Evolutionary conservation across 352 stramenopile species (phyloP), one percentile per base, ranked within the genome.

Genomic region (Globisporangium abappressorium): DNA sequence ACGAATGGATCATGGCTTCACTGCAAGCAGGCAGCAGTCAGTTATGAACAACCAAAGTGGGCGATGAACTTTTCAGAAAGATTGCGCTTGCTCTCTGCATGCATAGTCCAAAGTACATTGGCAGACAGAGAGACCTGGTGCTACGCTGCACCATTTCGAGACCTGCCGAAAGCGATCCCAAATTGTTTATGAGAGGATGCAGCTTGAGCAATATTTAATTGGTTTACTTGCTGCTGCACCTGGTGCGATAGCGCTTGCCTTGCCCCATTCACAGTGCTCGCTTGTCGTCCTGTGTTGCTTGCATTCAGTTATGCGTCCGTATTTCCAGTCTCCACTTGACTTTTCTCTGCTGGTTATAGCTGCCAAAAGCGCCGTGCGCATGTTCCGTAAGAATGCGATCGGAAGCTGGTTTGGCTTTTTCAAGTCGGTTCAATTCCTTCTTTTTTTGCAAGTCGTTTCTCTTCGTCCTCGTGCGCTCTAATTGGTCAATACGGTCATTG

Each of bases 371-470:
- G 36, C 36, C 12, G 11, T 5, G 15, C 38, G 38, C 38, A 47
- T 49, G 15, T 49, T 33, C 28, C n/a, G 28, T 5, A 11, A 24
- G 54, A 59, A 59, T 15, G 55, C 55, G 24, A 36, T 36, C 8
- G 18, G 55, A 61, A 61, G 55, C 55, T 22, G 6, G 15, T 46
- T 41, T 26, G 22, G 18, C 43, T 51, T 46, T 46, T 61, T 61
- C 55, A 61, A 61, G 55, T 61, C 55, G 55, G 55, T 61, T 61
- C 55, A 12, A 11, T 61, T 47, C 55, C 55, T 61, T 61, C 55
- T 61, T 43, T 61, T 28, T 61, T 61, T 57, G 24, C 8, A 26
- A 18, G 28, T n/a, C 55, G 30, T 61, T 61, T 46, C 55, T 61
- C 30, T 28, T 47, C 30, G 8, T 60, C 18, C 24, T 61, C 11